phyloP scores from a whole-genome alignment of 345 rosid genomes.

The Orychophragmus violaceus region DNA sequence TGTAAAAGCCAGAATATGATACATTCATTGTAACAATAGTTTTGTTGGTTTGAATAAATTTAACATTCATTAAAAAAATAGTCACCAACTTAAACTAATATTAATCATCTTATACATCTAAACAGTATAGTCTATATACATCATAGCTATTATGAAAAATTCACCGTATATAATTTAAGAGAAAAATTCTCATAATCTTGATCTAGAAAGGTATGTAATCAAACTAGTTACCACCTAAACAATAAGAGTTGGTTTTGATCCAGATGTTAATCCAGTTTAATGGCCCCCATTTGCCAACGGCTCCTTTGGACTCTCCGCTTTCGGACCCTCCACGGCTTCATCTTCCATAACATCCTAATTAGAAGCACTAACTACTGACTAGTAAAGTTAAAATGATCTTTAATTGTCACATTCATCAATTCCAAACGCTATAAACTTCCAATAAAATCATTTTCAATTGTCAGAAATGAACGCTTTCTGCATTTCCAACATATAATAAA shows the following conservation, averaged over 20 bases:
- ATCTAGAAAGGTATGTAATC: background rate
- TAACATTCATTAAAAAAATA: too few relatives aligned
- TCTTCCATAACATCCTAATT: conserved; percentile 6
- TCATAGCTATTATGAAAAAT: background rate
- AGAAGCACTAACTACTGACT: background rate
- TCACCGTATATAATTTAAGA: background rate
- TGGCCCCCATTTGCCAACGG: conserved; percentile 14
- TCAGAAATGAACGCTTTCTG: too few relatives aligned
- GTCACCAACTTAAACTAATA: too few relatives aligned
- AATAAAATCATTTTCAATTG: background rate
- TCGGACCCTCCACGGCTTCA: conserved; percentile 11
- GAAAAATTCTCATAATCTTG: background rate
- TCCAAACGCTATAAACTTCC: background rate
- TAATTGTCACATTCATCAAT: background rate
- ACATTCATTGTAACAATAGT: too few relatives aligned
- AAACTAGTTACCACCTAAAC: background rate
- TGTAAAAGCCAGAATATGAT: too few relatives aligned
- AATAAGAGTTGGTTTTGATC: too few relatives aligned
- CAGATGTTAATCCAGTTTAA: background rate
- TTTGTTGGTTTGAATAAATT: too few relatives aligned
- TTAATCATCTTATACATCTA: background rate
- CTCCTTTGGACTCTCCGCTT: conserved; percentile 19
- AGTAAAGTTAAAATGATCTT: background rate
- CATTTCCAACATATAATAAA: too few relatives aligned
- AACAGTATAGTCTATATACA: background rate